A percentile compares a stretch with the other conserved stretches of the same genome.
phyloP scores from a whole-genome alignment of 345 rosid genomes.

The Eucalyptus decipiens region DNA sequence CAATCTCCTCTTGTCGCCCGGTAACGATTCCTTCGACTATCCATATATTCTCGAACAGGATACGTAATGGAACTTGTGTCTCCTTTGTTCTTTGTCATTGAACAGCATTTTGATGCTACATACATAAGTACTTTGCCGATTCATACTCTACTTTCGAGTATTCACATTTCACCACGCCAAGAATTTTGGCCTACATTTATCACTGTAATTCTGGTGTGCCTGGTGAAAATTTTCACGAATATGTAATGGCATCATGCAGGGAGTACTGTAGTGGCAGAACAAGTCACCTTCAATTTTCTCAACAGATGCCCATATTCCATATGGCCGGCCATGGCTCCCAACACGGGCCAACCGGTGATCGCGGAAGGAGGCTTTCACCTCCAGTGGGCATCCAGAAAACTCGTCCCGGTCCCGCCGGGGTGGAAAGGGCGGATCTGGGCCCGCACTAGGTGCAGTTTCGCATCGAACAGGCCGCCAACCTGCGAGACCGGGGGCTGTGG shows the following conservation, averaged over 20 bases:
- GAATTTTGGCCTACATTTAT: too few relatives aligned
- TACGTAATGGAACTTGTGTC: background rate
- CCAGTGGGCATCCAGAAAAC: slow-evolving; percentile 23
- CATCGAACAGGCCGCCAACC: slow-evolving; percentile 35
- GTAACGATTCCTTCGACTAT: background rate
- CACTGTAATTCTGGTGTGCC: background rate
- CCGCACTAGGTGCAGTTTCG: slow-evolving; percentile 60
- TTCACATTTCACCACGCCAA: background rate
- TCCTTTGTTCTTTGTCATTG: background rate
- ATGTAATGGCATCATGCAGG: slow-evolving; percentile 15
- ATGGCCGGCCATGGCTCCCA: slow-evolving; percentile 84
- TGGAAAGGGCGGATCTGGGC: slow-evolving; percentile 87
- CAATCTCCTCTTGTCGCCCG: background rate
- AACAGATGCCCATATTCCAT: slow-evolving; percentile 75
- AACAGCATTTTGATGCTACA: background rate
- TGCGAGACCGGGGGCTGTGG: slow-evolving; percentile 88
- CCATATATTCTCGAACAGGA: background rate
- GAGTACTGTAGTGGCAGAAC: slow-evolving; percentile 8
- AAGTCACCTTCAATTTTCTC: slow-evolving; percentile 45
- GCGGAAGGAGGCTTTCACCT: slow-evolving; percentile 69
- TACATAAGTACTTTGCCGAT: background rate
- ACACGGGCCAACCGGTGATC: slow-evolving; percentile 51
- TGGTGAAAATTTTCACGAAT: background rate
- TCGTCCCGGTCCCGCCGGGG: slow-evolving; percentile 37
- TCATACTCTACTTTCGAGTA: background rate